These are phyloP conservation scores for Phaffomyces thermotolerans DNA, from an alignment of 805 yeast genomes.

Conservation along the genomic window DNA sequence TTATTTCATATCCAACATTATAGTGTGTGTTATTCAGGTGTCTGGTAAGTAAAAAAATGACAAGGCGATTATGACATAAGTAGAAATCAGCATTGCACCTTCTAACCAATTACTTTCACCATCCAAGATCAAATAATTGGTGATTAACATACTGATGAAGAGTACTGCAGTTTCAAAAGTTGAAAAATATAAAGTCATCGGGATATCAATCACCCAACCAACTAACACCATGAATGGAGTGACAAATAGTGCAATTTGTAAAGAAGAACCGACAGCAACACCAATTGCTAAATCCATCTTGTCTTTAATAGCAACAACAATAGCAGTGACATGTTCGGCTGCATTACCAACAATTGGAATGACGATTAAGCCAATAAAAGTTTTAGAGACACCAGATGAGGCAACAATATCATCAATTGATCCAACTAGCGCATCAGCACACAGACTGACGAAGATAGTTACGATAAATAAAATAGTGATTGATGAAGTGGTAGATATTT, in stretches of 20 bases:
- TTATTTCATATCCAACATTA: too few relatives aligned
- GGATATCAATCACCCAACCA: constrained; percentile 89
- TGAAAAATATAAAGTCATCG: constrained; percentile 88
- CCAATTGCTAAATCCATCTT: constrained; percentile 97
- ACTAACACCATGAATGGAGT: constrained; percentile 91
- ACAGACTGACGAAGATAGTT: constrained; percentile 75
- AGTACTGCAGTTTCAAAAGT: constrained; percentile 90
- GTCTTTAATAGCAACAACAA: constrained; percentile 88
- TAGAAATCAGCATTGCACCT: constrained; percentile 85
- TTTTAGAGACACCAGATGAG: constrained; percentile 80
- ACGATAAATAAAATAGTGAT: constrained; percentile 47
- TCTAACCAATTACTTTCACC: constrained; percentile 97
- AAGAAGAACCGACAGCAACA: constrained; percentile 92
- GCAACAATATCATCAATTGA: constrained; percentile 87
- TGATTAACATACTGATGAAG: constrained; percentile 82
- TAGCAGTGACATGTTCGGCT: constrained; percentile 97
- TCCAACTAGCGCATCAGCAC: constrained; percentile 92
- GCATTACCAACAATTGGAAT: constrained; percentile 98
- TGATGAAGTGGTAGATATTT: constrained; percentile 48
- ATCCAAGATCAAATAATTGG: constrained; percentile 81
- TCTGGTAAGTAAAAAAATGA: constrained; percentile 89
- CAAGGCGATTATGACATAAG: constrained; percentile 79
- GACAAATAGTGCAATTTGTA: constrained; percentile 91
- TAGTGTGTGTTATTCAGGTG: constrained; percentile 11
- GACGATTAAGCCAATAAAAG: constrained; percentile 88